These are phyloP conservation scores for Agastache rugosa DNA, from an alignment of 257 asterid species.

Conservation along the genomic window DNA sequence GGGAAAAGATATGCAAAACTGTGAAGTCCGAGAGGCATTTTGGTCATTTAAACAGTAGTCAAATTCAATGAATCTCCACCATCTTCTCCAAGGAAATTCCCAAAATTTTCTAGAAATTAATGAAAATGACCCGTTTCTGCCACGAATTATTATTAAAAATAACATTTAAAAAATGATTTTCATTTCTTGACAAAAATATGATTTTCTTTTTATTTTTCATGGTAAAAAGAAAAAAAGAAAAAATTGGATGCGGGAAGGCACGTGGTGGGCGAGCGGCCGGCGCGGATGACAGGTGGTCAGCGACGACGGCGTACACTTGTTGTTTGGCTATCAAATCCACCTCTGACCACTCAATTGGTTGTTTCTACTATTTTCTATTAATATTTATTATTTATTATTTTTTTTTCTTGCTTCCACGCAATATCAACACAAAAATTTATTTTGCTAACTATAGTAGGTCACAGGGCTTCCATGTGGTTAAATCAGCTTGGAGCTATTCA, in stretches of 20 bases:
- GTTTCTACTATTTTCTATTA: neutral
- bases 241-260: constrained; percentile 19
- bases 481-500: no score
- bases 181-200: no score
- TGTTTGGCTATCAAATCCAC: constrained; percentile 23
- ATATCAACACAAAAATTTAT: no score
- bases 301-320: constrained; percentile 39
- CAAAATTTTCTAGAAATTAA: constrained; percentile 3
- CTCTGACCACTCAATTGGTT: constrained; percentile 34
- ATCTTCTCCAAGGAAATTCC: neutral
- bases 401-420: no score
- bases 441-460: no score
- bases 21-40: constrained; percentile 9
- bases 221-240: neutral
- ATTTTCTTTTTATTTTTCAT: neutral
- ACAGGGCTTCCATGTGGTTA: no score
- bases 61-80: constrained; percentile 34
- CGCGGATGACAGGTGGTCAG: constrained; percentile 44
- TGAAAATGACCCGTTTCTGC: constrained; percentile 24
- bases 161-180: no score
- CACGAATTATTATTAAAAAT: neutral
- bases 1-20: neutral
- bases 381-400: neutral
- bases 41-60: neutral
- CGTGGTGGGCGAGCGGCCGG: constrained; percentile 28